These are phyloP conservation scores for Mucor saturninus DNA, from an alignment of 371 early-diverging fungal species.

Conservation along the genomic window DNA sequence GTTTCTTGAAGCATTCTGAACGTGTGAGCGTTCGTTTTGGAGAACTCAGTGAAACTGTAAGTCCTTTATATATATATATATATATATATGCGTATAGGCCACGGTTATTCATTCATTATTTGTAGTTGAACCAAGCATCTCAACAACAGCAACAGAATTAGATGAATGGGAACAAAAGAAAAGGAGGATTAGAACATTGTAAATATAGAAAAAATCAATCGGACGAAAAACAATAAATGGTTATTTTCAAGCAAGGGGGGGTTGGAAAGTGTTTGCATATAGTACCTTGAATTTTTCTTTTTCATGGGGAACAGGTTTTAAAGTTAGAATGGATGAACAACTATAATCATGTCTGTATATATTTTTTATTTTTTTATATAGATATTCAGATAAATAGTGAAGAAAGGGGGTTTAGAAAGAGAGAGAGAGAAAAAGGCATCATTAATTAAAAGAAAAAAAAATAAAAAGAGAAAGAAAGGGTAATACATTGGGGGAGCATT, in stretches of 20 bases:
- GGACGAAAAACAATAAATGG: too few relatives aligned
- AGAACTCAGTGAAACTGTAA: conserved; percentile 63
- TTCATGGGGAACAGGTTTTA: neutral
- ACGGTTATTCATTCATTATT: neutral
- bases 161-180: neutral
- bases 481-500: neutral
- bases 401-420: neutral
- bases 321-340: neutral
- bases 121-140: conserved; percentile 1
- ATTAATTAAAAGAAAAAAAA: neutral
- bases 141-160: conserved; percentile 7
- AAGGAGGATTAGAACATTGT: neutral
- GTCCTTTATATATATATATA: too few relatives aligned
- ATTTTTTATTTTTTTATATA: conserved; percentile 1
- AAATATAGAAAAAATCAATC: neutral
- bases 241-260: too few relatives aligned
- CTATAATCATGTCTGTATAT: neutral
- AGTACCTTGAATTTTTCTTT: neutral
- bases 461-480: neutral
- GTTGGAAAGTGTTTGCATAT: too few relatives aligned
- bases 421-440: neutral
- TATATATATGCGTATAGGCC: too few relatives aligned
- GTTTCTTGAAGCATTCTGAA: conserved; percentile 92
- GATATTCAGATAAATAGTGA: neutral
- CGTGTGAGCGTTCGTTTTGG: conserved; percentile 84